Percentiles rank a stretch among this genome's conserved stretches.
Conservation (phyloP, 352 stramenopile genomes). For the Detonula confervacea region DNA sequence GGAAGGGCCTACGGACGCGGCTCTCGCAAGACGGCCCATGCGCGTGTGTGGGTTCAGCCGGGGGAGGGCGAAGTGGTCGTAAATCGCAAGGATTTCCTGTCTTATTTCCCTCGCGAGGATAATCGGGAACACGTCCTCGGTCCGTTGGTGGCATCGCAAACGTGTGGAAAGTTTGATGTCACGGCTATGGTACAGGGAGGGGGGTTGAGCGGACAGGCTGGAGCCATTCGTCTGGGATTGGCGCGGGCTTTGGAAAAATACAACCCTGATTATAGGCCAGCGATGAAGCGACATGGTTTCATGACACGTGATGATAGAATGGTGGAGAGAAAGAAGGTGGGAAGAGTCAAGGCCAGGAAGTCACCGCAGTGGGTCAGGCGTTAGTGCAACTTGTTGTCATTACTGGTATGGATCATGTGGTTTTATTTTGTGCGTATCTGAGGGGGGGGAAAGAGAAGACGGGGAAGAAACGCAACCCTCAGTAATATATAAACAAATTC, state of each 20-base stretch:
- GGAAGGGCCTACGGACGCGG: constrained; percentile 88
- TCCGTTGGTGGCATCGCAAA: constrained; percentile 72
- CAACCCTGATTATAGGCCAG: constrained; percentile 90
- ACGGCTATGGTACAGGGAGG: constrained; percentile 83
- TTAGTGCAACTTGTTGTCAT: too few species aligned
- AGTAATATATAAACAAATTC: too few species aligned
- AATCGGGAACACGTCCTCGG: constrained; percentile 90
- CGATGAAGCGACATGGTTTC: constrained; percentile 92
- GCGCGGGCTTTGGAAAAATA: constrained; percentile 92
- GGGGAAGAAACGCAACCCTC: too few species aligned
- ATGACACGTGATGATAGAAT: constrained; percentile 94
- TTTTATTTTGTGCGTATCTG: too few species aligned
- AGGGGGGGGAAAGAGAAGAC: too few species aligned
- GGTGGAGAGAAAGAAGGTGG: constrained; percentile 97
- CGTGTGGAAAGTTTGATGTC: constrained; percentile 82
- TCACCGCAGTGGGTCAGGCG: constrained; percentile 98
- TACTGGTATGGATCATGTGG: too few species aligned
- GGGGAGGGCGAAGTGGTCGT: constrained; percentile 90
- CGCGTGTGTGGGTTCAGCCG: constrained; percentile 93
- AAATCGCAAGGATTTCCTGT: constrained; percentile 93
- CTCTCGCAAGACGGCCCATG: constrained; percentile 92
- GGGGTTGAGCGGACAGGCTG: constrained; percentile 92
- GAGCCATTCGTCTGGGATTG: constrained; percentile 93
- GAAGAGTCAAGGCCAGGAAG: constrained; percentile 95
- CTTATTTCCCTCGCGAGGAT: constrained; percentile 92